Evolutionary conservation across 1,284 basidiomycete genomes (phyloP).

Genomic region (Porogramme epimiltina): DNA sequence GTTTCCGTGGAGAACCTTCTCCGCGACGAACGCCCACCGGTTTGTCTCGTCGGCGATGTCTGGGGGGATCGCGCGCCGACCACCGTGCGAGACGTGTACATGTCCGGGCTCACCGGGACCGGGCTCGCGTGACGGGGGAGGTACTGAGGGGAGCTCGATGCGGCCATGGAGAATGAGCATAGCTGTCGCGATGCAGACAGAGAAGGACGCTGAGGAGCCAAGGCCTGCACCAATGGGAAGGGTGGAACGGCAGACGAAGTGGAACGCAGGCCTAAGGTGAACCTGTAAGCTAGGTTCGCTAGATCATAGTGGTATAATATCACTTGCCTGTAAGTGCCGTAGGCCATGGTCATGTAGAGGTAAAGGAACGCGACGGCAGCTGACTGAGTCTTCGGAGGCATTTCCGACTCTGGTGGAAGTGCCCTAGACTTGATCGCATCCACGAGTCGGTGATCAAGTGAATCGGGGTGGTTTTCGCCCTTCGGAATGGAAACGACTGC

Average conservation of each 20-base stretch:
- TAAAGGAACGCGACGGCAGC: constrained; percentile 91
- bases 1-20: constrained; percentile 97
- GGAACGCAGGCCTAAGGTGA: constrained; percentile 62
- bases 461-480: constrained; percentile 61
- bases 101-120: constrained; percentile 46
- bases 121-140: constrained; percentile 44
- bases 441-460: constrained; percentile 71
- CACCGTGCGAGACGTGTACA: constrained; percentile 63
- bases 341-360: constrained; percentile 84
- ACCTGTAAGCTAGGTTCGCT: not conserved
- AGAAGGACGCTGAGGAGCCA: constrained; percentile 96
- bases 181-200: constrained; percentile 82
- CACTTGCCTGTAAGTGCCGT: constrained; percentile 56
- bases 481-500: constrained; percentile 55
- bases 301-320: too few relatives aligned
- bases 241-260: constrained; percentile 87
- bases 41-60: constrained; percentile 80
- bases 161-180: constrained; percentile 75
- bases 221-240: constrained; percentile 98
- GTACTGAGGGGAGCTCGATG: constrained; percentile 54
- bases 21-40: constrained; percentile 91
- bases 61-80: constrained; percentile 62
- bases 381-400: constrained; percentile 55
- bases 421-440: constrained; percentile 63
- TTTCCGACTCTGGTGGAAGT: constrained; percentile 46